Conservation (phyloP, 2,329 filamentous ascomycete species). For the Penicillium sclerotigenum region DNA sequence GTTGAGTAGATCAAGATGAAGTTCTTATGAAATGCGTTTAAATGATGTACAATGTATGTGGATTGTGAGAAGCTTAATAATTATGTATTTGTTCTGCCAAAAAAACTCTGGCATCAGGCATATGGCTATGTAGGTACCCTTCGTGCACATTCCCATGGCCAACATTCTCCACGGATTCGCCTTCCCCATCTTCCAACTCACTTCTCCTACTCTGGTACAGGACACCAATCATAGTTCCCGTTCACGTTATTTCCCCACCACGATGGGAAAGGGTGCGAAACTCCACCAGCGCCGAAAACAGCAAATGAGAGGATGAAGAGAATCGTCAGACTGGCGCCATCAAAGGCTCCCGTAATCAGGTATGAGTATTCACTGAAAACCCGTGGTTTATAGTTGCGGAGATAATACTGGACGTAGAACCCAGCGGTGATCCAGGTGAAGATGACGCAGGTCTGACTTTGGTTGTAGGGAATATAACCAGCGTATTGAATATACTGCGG, state of each 20-base stretch:
- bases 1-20: background rate
- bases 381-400: conserved; percentile 52
- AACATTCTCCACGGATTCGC: no score
- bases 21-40: background rate
- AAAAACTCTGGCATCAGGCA: no score
- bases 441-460: conserved; percentile 55
- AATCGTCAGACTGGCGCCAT: conserved; percentile 50
- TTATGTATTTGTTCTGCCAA: background rate
- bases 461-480: conserved; percentile 55
- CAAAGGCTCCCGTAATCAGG: conserved; percentile 52
- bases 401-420: conserved; percentile 52
- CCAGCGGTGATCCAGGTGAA: conserved; percentile 45
- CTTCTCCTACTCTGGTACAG: conserved; percentile 29
- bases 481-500: conserved; percentile 55
- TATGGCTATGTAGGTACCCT: background rate
- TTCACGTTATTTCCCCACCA: conserved; percentile 57
- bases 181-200: background rate
- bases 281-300: conserved; percentile 53
- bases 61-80: background rate
- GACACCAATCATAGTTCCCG: conserved; percentile 52
- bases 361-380: conserved; percentile 56
- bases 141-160: background rate
- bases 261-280: conserved; percentile 45
- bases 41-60: background rate
- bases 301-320: conserved; percentile 57